A percentile compares a stretch with the other conserved stretches of the same genome.
phyloP scores from a whole-genome alignment of 2,329 filamentous ascomycete species.

The Alternaria infectoria region DNA sequence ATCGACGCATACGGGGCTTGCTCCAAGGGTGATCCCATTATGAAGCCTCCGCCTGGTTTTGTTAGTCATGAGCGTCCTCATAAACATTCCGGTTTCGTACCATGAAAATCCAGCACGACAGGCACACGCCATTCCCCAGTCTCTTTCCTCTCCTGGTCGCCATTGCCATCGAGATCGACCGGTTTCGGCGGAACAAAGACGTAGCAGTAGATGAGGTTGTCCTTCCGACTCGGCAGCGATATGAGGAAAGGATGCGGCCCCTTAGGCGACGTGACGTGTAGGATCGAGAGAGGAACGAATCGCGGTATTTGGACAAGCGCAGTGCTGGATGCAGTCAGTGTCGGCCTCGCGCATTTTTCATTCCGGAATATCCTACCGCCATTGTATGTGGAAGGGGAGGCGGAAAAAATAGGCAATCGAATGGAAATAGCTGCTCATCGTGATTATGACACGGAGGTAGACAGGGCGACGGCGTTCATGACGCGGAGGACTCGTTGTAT shows the following conservation, averaged over 20 bases:
- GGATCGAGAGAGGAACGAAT: constrained; percentile 45
- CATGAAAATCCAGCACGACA: constrained; percentile 49
- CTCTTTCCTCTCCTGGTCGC: constrained; percentile 21
- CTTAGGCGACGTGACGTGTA: constrained; percentile 48
- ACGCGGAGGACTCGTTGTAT: background rate
- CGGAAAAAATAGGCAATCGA: constrained; percentile 46
- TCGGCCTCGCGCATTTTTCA: background rate
- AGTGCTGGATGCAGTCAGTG: constrained; percentile 25
- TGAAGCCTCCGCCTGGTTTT: constrained; percentile 51
- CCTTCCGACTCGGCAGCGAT: constrained; percentile 49
- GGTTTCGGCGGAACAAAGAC: constrained; percentile 50
- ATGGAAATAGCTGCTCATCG: constrained; percentile 40
- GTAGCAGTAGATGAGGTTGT: constrained; percentile 48
- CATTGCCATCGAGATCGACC: constrained; percentile 33
- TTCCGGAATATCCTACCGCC: constrained; percentile 14
- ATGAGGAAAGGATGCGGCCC: constrained; percentile 53
- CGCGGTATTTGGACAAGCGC: constrained; percentile 47
- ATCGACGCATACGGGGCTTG: constrained; percentile 56
- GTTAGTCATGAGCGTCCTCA: background rate
- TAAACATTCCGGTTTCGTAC: background rate
- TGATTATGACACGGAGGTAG: constrained; percentile 9
- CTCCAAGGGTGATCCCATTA: constrained; percentile 52
- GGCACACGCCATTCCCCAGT: constrained; percentile 46
- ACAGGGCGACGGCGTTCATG: constrained; percentile 2
- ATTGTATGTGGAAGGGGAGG: constrained; percentile 39